These are phyloP conservation scores for Crassisporium funariophilum DNA, from an alignment of 768 basidiomycete species.

Conservation along the genomic window DNA sequence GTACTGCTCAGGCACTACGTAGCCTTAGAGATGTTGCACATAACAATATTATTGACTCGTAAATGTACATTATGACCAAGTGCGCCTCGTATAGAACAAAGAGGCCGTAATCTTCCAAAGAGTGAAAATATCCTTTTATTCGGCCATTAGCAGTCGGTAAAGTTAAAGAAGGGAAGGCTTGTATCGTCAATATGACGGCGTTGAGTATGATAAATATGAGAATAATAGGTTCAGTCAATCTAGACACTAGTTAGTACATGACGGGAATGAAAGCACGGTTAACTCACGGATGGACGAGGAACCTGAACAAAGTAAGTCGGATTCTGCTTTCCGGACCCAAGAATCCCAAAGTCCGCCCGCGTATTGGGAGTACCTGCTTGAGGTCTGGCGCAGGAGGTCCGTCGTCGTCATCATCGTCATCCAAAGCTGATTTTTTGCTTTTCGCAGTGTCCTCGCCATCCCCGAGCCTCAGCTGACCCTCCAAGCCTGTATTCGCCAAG, in stretches of 20 bases:
- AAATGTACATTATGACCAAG: too few relatives aligned
- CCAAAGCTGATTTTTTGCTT: conserved; percentile 22
- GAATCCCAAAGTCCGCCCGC: conserved; percentile 78
- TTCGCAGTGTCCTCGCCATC: conserved; percentile 46
- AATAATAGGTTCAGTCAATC: conserved; percentile 86
- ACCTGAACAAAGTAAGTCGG: conserved; percentile 63
- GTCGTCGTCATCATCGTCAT: conserved; percentile 39
- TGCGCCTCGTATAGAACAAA: conserved; percentile 83
- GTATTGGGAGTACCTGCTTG: conserved; percentile 51
- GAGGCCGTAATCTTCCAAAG: conserved; percentile 89
- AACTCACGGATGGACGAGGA: conserved; percentile 76
- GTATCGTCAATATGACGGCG: conserved; percentile 78
- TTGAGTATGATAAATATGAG: conserved; percentile 83
- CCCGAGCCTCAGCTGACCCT: conserved; percentile 56
- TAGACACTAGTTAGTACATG: conserved; percentile 26
- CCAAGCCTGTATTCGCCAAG: conserved; percentile 60
- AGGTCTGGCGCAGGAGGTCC: conserved; percentile 43
- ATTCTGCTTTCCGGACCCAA: conserved; percentile 70
- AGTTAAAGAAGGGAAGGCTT: conserved; percentile 66
- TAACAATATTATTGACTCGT: too few relatives aligned
- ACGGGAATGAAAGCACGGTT: background rate
- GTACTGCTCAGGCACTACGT: too few relatives aligned
- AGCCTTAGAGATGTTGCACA: too few relatives aligned
- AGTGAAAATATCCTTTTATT: conserved; percentile 75
- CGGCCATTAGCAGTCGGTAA: conserved; percentile 46